Base-by-base conservation (phyloP, 2,329 filamentous ascomycete genomes). In the Alternaria arborescens region DNA sequence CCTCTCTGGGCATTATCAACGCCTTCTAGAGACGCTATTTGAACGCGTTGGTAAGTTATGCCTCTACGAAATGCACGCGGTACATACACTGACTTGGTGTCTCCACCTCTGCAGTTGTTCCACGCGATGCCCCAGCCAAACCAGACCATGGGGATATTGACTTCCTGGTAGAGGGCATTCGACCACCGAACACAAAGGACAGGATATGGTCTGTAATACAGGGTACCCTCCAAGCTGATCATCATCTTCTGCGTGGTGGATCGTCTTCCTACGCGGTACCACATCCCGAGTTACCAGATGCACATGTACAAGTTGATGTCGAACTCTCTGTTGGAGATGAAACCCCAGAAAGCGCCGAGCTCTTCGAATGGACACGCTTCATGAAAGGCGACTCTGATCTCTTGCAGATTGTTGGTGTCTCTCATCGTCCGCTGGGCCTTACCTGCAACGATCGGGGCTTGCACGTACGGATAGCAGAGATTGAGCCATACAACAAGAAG, bases 321-420 rank as follows among this genome's bases (percentile, higher is more conserved):
- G 83, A 86, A 30, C 73, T 89, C 24, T 88, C 84, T 58, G 68
- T 79, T 20, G 72, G 72, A 28, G 59, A 72, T 26, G 71, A 54
- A 16, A 74, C 71, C 3, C 52, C 68, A n/a, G 61, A 69, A n/a
- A 64, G 62, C 4, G 55, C 53, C 1, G 74, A 76, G 1, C 64
- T 78, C 0, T 54, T 83, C 86, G 63, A 80, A 30, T 94, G 91
- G 91, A 82, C 84, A 38, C 77, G 87, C 4, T 93, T 93, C 78
- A 87, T 87, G 66, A 83, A 89, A 40, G 85, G 87, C 0, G 91
- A 94, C 68, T 89, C 90, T n/a, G 91, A 94, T 67, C 70, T 88
- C 2, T 88, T 88, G 84, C 90, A 87, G 60, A 83, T 88, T 8
- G 73, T 94, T 0, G 89, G 91, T 5, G 82, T 85, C 18, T 85